Conservation (phyloP, 129 eudicot genomes). For the Smallanthus sonchifolius region DNA sequence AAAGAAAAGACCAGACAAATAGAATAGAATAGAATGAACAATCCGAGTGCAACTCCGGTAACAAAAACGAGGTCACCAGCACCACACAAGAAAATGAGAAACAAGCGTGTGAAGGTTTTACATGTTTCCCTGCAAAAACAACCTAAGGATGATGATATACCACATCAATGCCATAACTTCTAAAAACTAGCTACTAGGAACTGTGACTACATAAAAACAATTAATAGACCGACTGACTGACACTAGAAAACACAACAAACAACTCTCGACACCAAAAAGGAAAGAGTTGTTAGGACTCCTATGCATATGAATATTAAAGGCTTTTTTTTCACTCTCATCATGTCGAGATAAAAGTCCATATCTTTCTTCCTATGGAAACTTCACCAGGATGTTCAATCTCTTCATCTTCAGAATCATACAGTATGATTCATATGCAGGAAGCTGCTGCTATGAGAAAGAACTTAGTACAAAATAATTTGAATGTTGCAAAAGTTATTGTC, state of each 20-base stretch:
- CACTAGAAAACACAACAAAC: constrained; percentile 13
- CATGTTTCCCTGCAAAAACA: constrained; percentile 22
- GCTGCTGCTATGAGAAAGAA: constrained; percentile 49
- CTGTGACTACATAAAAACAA: constrained; percentile 22
- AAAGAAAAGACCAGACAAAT: not conserved
- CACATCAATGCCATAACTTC: constrained; percentile 7
- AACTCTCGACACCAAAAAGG: constrained; percentile 38
- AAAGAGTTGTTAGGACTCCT: constrained; percentile 33
- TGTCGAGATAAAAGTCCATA: constrained; percentile 90
- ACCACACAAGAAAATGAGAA: constrained; percentile 15
- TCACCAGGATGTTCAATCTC: constrained; percentile 91
- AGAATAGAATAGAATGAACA: constrained; percentile 11
- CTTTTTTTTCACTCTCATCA: constrained; percentile 23
- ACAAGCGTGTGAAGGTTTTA: constrained; percentile 11
- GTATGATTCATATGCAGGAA: constrained; percentile 52
- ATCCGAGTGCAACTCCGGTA: not conserved
- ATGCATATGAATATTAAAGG: constrained; percentile 9
- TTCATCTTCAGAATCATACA: constrained; percentile 42
- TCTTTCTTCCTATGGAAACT: constrained; percentile 90
- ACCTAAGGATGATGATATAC: constrained; percentile 23
- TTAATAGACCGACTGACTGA: not conserved
- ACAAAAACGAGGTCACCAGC: not conserved
- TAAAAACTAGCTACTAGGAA: constrained; percentile 22
- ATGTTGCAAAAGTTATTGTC: not conserved
- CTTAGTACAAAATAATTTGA: not conserved